Evolutionary conservation across 2,329 filamentous ascomycete genomes (phyloP), one percentile per base, ranked within the genome.

Genomic region (Claviceps paspali): DNA sequence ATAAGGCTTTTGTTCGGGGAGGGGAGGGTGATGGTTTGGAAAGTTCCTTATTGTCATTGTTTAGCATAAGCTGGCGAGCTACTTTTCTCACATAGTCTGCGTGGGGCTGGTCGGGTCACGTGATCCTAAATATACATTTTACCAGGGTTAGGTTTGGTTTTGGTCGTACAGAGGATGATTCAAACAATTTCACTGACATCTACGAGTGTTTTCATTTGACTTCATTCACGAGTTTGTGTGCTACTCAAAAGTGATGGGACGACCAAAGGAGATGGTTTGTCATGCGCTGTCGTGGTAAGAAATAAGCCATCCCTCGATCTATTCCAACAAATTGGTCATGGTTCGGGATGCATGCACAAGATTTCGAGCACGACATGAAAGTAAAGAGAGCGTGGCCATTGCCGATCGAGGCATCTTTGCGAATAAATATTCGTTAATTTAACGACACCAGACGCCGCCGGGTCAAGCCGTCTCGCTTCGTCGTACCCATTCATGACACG

Each of bases 361-460:
- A n/a, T n/a, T n/a, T n/a, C n/a, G n/a, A n/a, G n/a, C n/a, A n/a
- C n/a, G n/a, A n/a, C n/a, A n/a, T n/a, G 14, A 21, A 14, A 3
- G 27, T 14, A 10, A 21, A 14, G 12, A 19, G 15, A 7, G 23
- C 19, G n/a, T 33, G n/a, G 15, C 26, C 24, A 38, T 8, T n/a
- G 3, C 5, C 7, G 3, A 27, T 11, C 7, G 8, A 9, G 14
- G 11, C 27, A 29, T 23, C 6, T 21, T 43, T 43, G 52, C 47
- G 48, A 50, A 54, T 48, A 51, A 53, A 53, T 52, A 52, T 54
- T 47, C 51, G 47, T 57, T 58, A 45, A 56, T 59, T 60, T 60
- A 57, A 58, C 49, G 56, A 60, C 57, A 59, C 58, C 57, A 49
- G 56, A 60, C 58, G 58, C 58, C 58, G 58, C 57, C 33, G 48